Percentiles rank a stretch among this genome's conserved stretches.
Evolutionary conservation across 352 stramenopile species (phyloP).

Genomic region (Phytophthora ohioensis): DNA sequence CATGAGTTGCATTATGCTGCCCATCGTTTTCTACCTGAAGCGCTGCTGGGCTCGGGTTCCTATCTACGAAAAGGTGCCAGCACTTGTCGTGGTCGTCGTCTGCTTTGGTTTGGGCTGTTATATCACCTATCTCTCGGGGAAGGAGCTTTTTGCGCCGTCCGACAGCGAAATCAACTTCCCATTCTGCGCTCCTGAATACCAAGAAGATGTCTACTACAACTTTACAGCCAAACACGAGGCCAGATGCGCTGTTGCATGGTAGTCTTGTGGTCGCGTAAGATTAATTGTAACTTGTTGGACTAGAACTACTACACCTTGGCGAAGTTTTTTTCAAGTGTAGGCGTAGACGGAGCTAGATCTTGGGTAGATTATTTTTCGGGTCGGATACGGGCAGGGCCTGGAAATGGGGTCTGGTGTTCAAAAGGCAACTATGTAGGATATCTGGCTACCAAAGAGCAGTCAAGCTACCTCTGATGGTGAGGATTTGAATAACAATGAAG

Average conservation of each 20-base stretch:
- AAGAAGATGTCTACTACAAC: constrained; percentile 41
- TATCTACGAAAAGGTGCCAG: constrained; percentile 41
- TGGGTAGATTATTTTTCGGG: no score
- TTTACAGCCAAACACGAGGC: constrained; percentile 22
- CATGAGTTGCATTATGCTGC: constrained; percentile 53
- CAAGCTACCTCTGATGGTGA: no score
- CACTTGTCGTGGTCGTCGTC: constrained; percentile 25
- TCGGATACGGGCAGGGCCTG: no score
- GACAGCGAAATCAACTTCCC: constrained; percentile 37
- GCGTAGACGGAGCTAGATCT: neutral
- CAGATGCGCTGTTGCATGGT: neutral
- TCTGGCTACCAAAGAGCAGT: no score
- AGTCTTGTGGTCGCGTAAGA: neutral
- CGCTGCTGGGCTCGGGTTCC: constrained; percentile 29
- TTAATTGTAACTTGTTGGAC: constrained; percentile 6
- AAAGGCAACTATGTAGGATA: no score
- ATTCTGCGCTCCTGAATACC: constrained; percentile 38
- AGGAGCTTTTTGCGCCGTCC: constrained; percentile 31
- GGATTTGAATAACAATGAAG: no score
- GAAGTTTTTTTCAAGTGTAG: constrained; percentile 13
- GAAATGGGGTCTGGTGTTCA: no score
- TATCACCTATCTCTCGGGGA: constrained; percentile 35
- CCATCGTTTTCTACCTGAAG: constrained; percentile 48
- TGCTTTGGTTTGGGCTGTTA: constrained; percentile 41
- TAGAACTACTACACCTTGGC: constrained; percentile 23